A percentile compares a stretch with the other conserved stretches of the same genome.
phyloP scores from a whole-genome alignment of 2,329 filamentous ascomycete species.

The Parafenestella ontariensis region DNA sequence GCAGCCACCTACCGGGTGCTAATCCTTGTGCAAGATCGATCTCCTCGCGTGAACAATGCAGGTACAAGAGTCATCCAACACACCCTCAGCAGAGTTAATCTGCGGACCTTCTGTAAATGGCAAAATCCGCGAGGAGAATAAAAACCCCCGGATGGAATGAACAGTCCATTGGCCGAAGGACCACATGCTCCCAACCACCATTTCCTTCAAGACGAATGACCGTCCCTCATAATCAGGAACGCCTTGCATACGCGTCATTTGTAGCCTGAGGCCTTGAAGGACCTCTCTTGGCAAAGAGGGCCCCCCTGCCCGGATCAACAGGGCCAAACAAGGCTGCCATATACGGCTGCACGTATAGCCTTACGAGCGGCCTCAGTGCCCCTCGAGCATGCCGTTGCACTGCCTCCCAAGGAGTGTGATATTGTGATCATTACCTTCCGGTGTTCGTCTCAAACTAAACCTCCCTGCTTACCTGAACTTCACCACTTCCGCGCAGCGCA shows the following conservation, averaged over 20 bases:
- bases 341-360: too few species aligned
- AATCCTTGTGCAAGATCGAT: background rate
- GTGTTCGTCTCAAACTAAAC: too few species aligned
- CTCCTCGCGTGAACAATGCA: background rate
- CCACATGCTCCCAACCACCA: background rate
- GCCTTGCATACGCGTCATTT: background rate
- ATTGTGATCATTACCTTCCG: too few species aligned
- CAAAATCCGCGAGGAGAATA: background rate
- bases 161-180: background rate
- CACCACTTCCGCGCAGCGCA: too few species aligned
- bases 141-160: background rate
- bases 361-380: background rate
- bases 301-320: too few species aligned
- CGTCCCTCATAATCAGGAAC: background rate
- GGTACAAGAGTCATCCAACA: background rate
- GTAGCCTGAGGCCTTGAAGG: background rate
- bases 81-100: background rate
- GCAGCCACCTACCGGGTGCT: background rate
- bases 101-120: background rate
- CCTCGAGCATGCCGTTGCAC: too few species aligned
- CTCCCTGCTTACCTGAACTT: too few species aligned
- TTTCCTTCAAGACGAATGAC: background rate
- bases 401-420: too few species aligned
- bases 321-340: too few species aligned
- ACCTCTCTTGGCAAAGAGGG: too few species aligned